phyloP scores from a whole-genome alignment of 1,139 yeast species.

The Wickerhamiella infanticola region DNA sequence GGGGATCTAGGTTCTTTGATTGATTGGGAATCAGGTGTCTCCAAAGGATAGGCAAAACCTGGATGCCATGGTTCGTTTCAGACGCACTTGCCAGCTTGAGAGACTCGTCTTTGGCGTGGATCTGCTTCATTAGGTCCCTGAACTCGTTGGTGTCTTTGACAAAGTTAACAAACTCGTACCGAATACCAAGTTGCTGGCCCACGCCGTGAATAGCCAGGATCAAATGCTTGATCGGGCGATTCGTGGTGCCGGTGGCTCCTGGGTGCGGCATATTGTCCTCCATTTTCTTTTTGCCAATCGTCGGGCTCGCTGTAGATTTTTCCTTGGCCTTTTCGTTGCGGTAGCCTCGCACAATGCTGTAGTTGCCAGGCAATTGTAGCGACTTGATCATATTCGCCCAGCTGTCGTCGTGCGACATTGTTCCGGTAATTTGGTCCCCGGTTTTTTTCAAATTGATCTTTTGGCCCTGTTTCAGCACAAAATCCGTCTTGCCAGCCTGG shows the following conservation, averaged over 20 bases:
- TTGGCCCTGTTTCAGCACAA: neutral
- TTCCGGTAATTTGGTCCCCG: neutral
- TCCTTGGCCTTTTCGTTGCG: neutral
- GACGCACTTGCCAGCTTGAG: conserved; percentile 2
- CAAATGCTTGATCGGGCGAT: conserved; percentile 56
- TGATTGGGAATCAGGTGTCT: conserved; percentile 14
- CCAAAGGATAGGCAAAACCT: conserved; percentile 32
- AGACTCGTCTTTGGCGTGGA: neutral
- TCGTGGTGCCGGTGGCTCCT: conserved; percentile 4
- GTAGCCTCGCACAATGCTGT: conserved; percentile 8
- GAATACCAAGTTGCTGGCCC: conserved; percentile 67
- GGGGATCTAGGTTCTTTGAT: conserved; percentile 46
- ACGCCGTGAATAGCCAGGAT: conserved; percentile 80
- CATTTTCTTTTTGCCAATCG: neutral
- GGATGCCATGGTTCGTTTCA: conserved; percentile 41
- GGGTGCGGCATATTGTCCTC: conserved; percentile 1
- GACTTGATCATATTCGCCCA: conserved; percentile 1
- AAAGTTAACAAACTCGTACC: conserved; percentile 66
- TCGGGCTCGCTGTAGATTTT: neutral
- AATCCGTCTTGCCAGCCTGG: conserved; percentile 3
- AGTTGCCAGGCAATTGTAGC: conserved; percentile 20
- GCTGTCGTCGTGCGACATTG: neutral
- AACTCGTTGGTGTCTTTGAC: conserved; percentile 64
- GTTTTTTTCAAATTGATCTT: neutral
- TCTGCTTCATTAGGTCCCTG: conserved; percentile 26